phyloP scores from a whole-genome alignment of 2,329 filamentous ascomycete species.

The Aspergillus udagawae region DNA sequence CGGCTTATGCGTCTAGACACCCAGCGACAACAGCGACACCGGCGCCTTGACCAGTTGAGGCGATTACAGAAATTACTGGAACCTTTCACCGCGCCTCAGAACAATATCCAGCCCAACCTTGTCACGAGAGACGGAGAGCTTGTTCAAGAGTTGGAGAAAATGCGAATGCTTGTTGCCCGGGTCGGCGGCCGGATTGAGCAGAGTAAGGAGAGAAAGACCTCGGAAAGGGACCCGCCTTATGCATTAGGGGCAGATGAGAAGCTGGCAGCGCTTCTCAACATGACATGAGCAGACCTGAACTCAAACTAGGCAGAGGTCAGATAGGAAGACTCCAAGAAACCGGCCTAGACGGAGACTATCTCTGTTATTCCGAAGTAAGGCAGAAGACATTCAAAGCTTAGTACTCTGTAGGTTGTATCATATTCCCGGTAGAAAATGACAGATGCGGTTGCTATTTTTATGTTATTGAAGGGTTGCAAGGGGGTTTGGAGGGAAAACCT shows the following conservation, averaged over 20 bases:
- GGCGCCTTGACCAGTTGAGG: constrained; percentile 45
- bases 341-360: not conserved
- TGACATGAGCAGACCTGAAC: constrained; percentile 25
- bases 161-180: constrained; percentile 44
- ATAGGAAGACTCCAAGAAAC: not conserved
- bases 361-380: not conserved
- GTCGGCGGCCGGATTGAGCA: constrained; percentile 37
- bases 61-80: constrained; percentile 45
- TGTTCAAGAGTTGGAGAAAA: constrained; percentile 47
- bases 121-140: constrained; percentile 50
- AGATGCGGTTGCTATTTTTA: not conserved
- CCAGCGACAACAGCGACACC: constrained; percentile 43
- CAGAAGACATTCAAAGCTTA: not conserved
- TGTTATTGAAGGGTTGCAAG: constrained; percentile 15
- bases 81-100: constrained; percentile 47
- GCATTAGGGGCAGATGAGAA: constrained; percentile 29
- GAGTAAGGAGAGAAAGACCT: constrained; percentile 14
- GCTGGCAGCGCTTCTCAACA: constrained; percentile 36
- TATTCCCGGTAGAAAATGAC: not conserved
- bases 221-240: constrained; percentile 18
- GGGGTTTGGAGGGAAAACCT: constrained; percentile 4
- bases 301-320: not conserved
- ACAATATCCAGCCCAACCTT: constrained; percentile 53
- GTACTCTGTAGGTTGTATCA: not conserved
- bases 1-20: constrained; percentile 45